Evolutionary conservation across 495 filamentous ascomycete genomes (phyloP), one percentile per base, ranked within the genome.

Genomic region (Penicillium malachiteum): DNA sequence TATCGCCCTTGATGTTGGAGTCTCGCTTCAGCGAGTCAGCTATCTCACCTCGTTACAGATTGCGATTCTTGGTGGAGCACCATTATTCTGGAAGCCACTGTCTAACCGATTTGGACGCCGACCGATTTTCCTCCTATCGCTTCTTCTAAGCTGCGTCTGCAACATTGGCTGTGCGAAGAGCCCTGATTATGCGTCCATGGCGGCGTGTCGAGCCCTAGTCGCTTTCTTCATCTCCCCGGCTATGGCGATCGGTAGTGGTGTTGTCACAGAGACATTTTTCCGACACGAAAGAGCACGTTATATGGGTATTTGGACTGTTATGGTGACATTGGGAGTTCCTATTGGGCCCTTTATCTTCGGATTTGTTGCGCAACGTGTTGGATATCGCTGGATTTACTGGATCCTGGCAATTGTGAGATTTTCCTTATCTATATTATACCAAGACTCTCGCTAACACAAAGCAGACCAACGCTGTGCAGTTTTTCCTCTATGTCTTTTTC

Each of bases 291-390:
- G 79, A 12, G 77, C 76, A 3, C 52, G 64, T 7, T 80, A 78
- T 61, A 82, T 84, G 78, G 81, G 80, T 5, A 71, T 83, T 13
- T 83, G 78, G 74, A 81, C 78, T 0, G 65, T 81, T 12, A 74
- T 78, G 55, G 69, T 85, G 5, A 83, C 81, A 0, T 61, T 81
- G 42, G 82, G 82, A n/a, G 72, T 78, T 6, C 79, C 79, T 0
- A 30, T 75, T 26, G 78, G 77, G 1, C 78, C 78, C 3, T 74
- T 80, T 13, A 73, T 73, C 21, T 78, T 80, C 54, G 79, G 79
- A 1, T 82, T 80, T 46, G 75, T 81, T 9, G 63, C 74, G n/a
- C 48, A 67, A 12, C 63, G 69, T 0, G 70, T 75, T 12, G 73
- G 73, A 21, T 81, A 76, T 60, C 64, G 67, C 40, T 72, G 67